A percentile compares a stretch with the other conserved stretches of the same genome.
Conservation (phyloP, 106 monocot genomes). For the Vanilla planifolia region DNA sequence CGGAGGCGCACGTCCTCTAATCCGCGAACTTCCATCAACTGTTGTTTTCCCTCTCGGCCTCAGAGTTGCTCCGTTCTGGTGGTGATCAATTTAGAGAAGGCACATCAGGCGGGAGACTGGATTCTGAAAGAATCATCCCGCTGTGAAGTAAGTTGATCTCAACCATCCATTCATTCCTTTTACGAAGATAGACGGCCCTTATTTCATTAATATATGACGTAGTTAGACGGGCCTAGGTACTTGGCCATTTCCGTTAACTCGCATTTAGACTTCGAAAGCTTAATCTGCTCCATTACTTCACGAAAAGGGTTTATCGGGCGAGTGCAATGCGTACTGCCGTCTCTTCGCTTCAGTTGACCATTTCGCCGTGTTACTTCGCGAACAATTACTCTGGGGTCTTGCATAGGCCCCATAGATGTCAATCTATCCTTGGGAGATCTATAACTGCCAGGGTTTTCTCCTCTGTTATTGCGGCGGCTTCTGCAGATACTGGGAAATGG, state of each 20-base stretch:
- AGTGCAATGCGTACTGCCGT: too few relatives aligned
- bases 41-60: background rate
- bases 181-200: too few relatives aligned
- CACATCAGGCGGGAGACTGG: background rate
- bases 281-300: too few relatives aligned
- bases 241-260: too few relatives aligned
- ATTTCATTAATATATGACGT: too few relatives aligned
- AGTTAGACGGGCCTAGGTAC: too few relatives aligned
- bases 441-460: conserved; percentile 14
- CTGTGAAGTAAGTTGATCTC: too few relatives aligned
- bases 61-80: background rate
- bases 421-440: conserved; percentile 1
- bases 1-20: background rate
- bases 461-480: conserved; percentile 8
- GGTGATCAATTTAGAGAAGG: background rate
- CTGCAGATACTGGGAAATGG: conserved; percentile 7
- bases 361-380: conserved; percentile 13
- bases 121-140: background rate
- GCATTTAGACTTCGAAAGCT: too few relatives aligned
- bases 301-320: too few relatives aligned
- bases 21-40: conserved; percentile 1
- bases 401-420: background rate
- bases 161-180: too few relatives aligned
- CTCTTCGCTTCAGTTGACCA: conserved; percentile 18
- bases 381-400: background rate